Conservation (phyloP, 148 eudicot species). For the Linanthus parryae region DNA sequence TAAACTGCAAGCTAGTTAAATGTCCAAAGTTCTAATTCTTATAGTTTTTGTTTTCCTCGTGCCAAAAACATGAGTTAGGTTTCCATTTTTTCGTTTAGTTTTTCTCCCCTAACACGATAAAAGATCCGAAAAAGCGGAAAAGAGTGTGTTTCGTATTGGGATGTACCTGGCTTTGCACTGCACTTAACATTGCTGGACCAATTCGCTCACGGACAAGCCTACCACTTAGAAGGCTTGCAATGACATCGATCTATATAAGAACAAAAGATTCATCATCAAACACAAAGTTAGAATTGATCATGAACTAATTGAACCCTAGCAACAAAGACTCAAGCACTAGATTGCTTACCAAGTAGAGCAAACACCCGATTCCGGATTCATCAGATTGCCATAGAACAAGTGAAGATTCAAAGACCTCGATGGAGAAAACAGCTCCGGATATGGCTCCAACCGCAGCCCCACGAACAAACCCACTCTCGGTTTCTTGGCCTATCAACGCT, state of each 20-base stretch:
- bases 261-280: neutral
- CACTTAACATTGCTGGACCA: slow-evolving; percentile 98
- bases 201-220: slow-evolving; percentile 95
- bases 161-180: slow-evolving; percentile 96
- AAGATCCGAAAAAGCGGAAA: too few relatives aligned
- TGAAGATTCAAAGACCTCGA: slow-evolving; percentile 94
- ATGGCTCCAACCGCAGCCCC: slow-evolving; percentile 99
- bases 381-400: slow-evolving; percentile 90
- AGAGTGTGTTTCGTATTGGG: too few relatives aligned
- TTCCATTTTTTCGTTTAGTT: too few relatives aligned
- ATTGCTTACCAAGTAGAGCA: slow-evolving; percentile 70
- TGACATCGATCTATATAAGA: slow-evolving; percentile 99
- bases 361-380: slow-evolving; percentile 88
- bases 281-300: neutral
- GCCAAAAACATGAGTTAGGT: too few relatives aligned
- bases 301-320: neutral
- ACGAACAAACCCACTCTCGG: slow-evolving; percentile 92
- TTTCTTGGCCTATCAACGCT: slow-evolving; percentile 95
- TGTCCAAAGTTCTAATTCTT: too few relatives aligned
- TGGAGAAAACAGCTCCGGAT: slow-evolving; percentile 98
- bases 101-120: too few relatives aligned
- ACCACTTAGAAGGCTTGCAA: slow-evolving; percentile 88
- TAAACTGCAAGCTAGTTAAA: too few relatives aligned
- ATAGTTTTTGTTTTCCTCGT: too few relatives aligned
- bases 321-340: neutral